These are phyloP conservation scores for Colletotrichum phormii DNA, from an alignment of 2,329 filamentous ascomycete genomes.

Conservation along the genomic window DNA sequence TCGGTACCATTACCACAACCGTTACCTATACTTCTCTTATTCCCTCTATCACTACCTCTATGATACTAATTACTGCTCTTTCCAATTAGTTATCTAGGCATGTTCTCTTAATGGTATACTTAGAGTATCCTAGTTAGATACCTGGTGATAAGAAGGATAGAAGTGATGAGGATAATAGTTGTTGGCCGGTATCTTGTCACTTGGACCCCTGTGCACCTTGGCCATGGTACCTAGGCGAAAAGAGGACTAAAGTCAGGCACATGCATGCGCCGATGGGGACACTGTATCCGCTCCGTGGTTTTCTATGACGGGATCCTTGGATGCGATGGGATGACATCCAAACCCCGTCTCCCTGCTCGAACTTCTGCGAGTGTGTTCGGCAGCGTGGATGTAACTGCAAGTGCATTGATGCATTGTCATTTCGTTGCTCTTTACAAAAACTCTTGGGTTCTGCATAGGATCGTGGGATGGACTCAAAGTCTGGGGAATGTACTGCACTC, in stretches of 20 bases:
- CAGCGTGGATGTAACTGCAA: background rate
- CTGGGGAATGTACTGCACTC: background rate
- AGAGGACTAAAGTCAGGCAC: constrained; percentile 30
- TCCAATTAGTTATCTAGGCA: no score
- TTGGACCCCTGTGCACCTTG: background rate
- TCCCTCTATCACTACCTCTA: no score
- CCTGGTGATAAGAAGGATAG: no score
- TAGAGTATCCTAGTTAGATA: no score
- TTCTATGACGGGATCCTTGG: background rate
- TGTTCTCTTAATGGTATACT: no score
- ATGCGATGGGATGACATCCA: background rate
- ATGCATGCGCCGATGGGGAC: constrained; percentile 31
- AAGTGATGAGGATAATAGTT: no score
- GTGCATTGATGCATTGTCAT: background rate
- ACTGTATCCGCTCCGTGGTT: constrained; percentile 9
- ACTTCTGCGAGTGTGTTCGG: background rate
- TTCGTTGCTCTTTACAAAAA: background rate
- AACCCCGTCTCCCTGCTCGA: background rate
- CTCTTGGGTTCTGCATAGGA: background rate
- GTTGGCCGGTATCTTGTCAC: no score
- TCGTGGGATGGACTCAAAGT: background rate
- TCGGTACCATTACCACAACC: no score
- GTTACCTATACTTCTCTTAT: no score
- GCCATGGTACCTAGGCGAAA: background rate
- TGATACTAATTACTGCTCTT: no score